These are phyloP conservation scores for Wickerhamomyces sp. DNA, from an alignment of 1,139 yeast genomes.

Conservation along the genomic window DNA sequence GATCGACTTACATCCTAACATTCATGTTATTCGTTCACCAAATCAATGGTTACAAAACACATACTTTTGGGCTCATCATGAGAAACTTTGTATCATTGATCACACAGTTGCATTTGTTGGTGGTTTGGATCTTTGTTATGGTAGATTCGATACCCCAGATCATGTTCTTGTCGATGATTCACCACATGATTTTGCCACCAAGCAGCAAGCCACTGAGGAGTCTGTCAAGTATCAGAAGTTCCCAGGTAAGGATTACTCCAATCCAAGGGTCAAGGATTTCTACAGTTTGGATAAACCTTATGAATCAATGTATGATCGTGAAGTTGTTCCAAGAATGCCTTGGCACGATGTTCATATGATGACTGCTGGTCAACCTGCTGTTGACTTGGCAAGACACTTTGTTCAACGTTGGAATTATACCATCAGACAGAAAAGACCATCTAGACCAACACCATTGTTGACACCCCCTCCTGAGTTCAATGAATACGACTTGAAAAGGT, in stretches of 20 bases:
- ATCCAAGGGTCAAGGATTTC: constrained; percentile 90
- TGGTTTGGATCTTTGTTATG: constrained; percentile 93
- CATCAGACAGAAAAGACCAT: constrained; percentile 88
- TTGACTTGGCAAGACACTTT: constrained; percentile 90
- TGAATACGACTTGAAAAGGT: constrained; percentile 53
- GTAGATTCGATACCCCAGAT: constrained; percentile 94
- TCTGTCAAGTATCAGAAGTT: constrained; percentile 58
- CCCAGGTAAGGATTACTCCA: constrained; percentile 97
- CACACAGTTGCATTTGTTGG: constrained; percentile 89
- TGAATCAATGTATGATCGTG: constrained; percentile 88
- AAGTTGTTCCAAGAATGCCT: constrained; percentile 87
- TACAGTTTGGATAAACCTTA: constrained; percentile 76
- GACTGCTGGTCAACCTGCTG: constrained; percentile 91
- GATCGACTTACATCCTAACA: constrained; percentile 77
- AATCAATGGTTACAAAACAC: constrained; percentile 92
- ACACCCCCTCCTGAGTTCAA: constrained; percentile 91
- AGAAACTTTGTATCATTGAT: constrained; percentile 82
- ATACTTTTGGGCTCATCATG: constrained; percentile 99
- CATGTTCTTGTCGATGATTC: constrained; percentile 83
- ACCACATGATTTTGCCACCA: constrained; percentile 31
- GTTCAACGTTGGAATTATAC: constrained; percentile 97
- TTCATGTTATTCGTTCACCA: constrained; percentile 91
- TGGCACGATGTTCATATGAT: constrained; percentile 99
- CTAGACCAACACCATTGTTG: constrained; percentile 85
- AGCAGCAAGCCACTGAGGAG: constrained; percentile 17